Evolutionary conservation across 306 rosid genomes (phyloP), one percentile per base, ranked within the genome.

Genomic region (Sicyos edulis): DNA sequence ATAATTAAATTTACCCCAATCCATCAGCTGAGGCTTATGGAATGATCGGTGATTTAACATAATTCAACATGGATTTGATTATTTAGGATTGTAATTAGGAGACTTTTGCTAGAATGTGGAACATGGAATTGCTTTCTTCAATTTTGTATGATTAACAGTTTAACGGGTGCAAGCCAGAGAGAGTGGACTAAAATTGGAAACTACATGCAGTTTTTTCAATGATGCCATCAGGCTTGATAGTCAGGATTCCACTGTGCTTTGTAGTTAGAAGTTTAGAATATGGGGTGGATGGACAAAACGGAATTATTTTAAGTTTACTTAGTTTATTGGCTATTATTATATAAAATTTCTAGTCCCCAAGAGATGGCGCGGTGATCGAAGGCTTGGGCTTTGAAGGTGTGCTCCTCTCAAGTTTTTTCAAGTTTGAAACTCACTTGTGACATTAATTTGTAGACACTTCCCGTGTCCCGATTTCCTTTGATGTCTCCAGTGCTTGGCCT

Each of bases 161-260:
- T 45, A 51, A 14, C 72, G 21, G 71, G 10, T 20, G 24, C 56
- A 20, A 67, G 15, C 26, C 50, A n/a, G 24, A 32, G 65, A 61
- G 67, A 29, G 67, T 29, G 29, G 21, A 60, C 8, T 60, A 29
- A 59, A 26, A 60, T 29, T 60, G 4, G 40, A 32, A 60, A 60
- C 10, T 32, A 32, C 67, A 45, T 60, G 45, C 66, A 29, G 21
- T 29, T 60, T 60, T 29, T 32, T 60, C 66, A 60, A 60, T 1
- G 45, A 62, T 62, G 49, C 0, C 14, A 16, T 34, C 67, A 32
- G 16, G 68, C 68, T 61, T 61, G 21, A 20, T 61, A 14, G 49
- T 61, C 68, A 15, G 49, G 68, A 16, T 61, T 26, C 26, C 26
- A 62, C 37, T 62, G 16, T n/a, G 24, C 69, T 37, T 34, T 63